phyloP scores from a whole-genome alignment of 768 basidiomycete genomes.

The Pleurotus sapidus region DNA sequence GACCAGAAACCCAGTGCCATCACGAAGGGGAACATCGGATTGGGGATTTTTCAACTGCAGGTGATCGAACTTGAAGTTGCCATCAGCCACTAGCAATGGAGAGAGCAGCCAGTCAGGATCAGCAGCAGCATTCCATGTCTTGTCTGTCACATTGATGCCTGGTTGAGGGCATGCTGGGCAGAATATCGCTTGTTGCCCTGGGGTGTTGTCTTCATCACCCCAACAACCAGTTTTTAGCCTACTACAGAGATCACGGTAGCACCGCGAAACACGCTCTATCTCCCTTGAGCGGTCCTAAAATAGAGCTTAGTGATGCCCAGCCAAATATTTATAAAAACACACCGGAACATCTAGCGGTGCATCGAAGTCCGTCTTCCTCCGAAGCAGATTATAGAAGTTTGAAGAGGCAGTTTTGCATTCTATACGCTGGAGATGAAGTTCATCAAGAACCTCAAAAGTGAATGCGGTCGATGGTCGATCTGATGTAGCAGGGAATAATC shows the following conservation, averaged over 20 bases:
- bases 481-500: constrained; percentile 10
- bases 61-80: too few species aligned
- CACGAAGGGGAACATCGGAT: too few species aligned
- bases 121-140: neutral
- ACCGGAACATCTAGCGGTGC: neutral
- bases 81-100: too few species aligned
- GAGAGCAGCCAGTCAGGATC: too few species aligned
- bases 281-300: too few species aligned
- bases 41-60: too few species aligned
- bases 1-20: too few species aligned
- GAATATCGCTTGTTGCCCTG: neutral
- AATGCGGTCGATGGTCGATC: constrained; percentile 8
- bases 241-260: too few species aligned
- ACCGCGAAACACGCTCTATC: too few species aligned
- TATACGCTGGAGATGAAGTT: constrained; percentile 11
- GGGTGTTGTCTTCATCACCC: too few species aligned
- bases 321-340: neutral
- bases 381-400: constrained; percentile 11
- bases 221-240: too few species aligned
- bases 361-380: constrained; percentile 1
- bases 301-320: too few species aligned
- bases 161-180: constrained; percentile 17
- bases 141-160: neutral
- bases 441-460: constrained; percentile 10
- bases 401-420: constrained; percentile 14